Evolutionary conservation across 768 basidiomycete species (phyloP).

Genomic region (Mycena vitilis): DNA sequence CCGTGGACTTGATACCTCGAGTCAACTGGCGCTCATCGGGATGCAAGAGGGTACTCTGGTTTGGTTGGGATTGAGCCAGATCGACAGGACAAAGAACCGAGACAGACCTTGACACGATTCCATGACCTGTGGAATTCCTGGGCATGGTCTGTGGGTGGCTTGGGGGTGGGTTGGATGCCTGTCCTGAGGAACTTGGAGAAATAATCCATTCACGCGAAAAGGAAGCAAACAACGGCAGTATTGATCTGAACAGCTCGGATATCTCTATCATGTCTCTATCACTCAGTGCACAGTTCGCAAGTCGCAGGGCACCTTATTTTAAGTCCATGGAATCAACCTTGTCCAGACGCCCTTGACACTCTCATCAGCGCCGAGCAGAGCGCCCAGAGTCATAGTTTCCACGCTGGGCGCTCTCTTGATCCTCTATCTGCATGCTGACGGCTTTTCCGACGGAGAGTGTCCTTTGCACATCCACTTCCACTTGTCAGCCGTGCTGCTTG

Average conservation of each 20-base stretch:
- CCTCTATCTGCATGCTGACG: slow-evolving; percentile 11
- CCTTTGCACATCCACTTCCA: slow-evolving; percentile 15
- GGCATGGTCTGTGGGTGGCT: slow-evolving; percentile 70
- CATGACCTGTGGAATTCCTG: slow-evolving; percentile 83
- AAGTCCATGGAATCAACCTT: not conserved
- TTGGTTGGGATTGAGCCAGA: slow-evolving; percentile 26
- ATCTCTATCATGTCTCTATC: too few relatives aligned
- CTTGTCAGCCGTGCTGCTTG: slow-evolving; percentile 18
- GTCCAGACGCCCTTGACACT: not conserved
- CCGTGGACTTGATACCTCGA: slow-evolving; percentile 83
- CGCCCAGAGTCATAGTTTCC: slow-evolving; percentile 19
- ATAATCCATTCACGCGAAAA: slow-evolving; percentile 73
- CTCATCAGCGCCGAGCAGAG: slow-evolving; percentile 28
- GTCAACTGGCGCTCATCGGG: slow-evolving; percentile 92
- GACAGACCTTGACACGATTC: slow-evolving; percentile 74
- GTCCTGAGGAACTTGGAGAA: slow-evolving; percentile 83
- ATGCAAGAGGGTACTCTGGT: slow-evolving; percentile 81
- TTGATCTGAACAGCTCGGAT: too few relatives aligned
- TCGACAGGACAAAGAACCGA: slow-evolving; percentile 5
- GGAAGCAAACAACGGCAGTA: not conserved
- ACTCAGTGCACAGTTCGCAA: too few relatives aligned
- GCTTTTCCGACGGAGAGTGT: slow-evolving; percentile 6
- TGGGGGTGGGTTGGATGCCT: slow-evolving; percentile 56
- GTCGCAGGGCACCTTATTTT: too few relatives aligned
- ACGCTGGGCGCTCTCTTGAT: slow-evolving; percentile 18